Percentiles rank a stretch among this genome's conserved stretches.
These are phyloP conservation scores for Verticillium isaacii DNA, from an alignment of 2,329 filamentous ascomycete genomes.

Conservation along the genomic window DNA sequence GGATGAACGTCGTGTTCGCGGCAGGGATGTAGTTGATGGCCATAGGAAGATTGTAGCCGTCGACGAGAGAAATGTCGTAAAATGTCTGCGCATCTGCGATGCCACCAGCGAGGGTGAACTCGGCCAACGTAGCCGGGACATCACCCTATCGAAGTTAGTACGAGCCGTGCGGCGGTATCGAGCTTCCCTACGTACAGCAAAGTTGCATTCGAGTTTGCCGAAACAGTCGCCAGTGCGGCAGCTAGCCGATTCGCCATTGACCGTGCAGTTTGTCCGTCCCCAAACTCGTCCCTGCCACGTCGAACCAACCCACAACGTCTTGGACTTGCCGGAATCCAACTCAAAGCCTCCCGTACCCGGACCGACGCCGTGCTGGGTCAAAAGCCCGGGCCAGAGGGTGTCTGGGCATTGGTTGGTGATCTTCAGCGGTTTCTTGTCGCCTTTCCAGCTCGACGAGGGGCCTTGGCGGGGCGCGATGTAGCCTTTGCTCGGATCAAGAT, in stretches of 20 bases:
- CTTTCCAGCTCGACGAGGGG: conserved; percentile 25
- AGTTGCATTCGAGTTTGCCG: conserved; percentile 62
- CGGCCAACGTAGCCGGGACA: conserved; percentile 71
- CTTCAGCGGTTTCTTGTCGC: conserved; percentile 50
- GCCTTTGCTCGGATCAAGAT: conserved; percentile 19
- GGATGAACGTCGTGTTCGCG: conserved; percentile 60
- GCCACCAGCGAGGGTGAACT: conserved; percentile 72
- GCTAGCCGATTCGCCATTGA: conserved; percentile 61
- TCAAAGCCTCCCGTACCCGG: conserved; percentile 66
- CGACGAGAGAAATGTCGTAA: conserved; percentile 81
- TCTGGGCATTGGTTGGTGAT: conserved; percentile 69
- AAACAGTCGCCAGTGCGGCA: conserved; percentile 76
- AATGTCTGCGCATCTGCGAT: conserved; percentile 60
- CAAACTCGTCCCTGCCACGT: conserved; percentile 81
- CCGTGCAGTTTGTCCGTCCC: conserved; percentile 80
- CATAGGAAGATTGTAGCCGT: conserved; percentile 77
- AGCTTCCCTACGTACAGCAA: conserved; percentile 48
- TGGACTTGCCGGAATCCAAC: conserved; percentile 53
- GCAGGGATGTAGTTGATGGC: conserved; percentile 58
- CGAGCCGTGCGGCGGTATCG: neutral
- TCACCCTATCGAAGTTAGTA: conserved; percentile 47
- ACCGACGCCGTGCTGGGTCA: conserved; percentile 66
- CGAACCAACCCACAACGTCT: conserved; percentile 58
- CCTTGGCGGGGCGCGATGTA: conserved; percentile 20
- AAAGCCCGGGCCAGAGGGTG: conserved; percentile 71